Percentiles rank a stretch among this genome's conserved stretches.
Conservation (phyloP, 1,284 basidiomycete species). For the Puccinia brachypodii region DNA sequence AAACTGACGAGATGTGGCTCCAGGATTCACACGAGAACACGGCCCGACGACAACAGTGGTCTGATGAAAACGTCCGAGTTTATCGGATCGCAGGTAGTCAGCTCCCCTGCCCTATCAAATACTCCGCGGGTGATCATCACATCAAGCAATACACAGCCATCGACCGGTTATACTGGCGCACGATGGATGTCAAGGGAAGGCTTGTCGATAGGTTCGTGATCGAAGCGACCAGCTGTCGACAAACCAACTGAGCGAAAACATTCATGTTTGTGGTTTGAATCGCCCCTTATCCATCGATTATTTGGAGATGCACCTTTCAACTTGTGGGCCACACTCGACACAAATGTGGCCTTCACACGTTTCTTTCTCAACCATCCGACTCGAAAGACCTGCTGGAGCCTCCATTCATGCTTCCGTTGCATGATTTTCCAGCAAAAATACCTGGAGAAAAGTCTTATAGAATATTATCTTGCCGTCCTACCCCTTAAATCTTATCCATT, state of each 20-base stretch:
- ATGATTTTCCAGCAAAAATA: background rate
- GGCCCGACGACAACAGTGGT: constrained; percentile 9
- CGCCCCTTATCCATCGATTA: background rate
- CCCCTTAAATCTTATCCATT: constrained; percentile 1
- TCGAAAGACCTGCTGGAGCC: background rate
- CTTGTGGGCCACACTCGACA: background rate
- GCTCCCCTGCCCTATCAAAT: constrained; percentile 27
- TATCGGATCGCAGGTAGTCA: constrained; percentile 42
- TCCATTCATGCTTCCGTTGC: background rate
- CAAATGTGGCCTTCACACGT: background rate
- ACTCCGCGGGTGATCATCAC: constrained; percentile 33
- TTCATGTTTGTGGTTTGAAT: background rate
- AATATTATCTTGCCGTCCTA: background rate
- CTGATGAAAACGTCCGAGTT: constrained; percentile 25
- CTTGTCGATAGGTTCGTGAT: constrained; percentile 37
- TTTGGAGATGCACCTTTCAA: background rate
- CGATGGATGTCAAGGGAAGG: constrained; percentile 29
- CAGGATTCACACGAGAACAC: constrained; percentile 38
- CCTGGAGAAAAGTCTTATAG: background rate
- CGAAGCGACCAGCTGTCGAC: constrained; percentile 35
- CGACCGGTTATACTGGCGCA: constrained; percentile 40
- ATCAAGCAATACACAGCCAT: constrained; percentile 35
- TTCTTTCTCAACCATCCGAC: background rate
- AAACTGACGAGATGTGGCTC: constrained; percentile 8
- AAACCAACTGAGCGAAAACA: constrained; percentile 2